Percentiles rank a stretch among this genome's conserved stretches.
Conservation (phyloP, 2,329 filamentous ascomycete genomes). For the Ophiocordyceps camponoti-saundersi region DNA sequence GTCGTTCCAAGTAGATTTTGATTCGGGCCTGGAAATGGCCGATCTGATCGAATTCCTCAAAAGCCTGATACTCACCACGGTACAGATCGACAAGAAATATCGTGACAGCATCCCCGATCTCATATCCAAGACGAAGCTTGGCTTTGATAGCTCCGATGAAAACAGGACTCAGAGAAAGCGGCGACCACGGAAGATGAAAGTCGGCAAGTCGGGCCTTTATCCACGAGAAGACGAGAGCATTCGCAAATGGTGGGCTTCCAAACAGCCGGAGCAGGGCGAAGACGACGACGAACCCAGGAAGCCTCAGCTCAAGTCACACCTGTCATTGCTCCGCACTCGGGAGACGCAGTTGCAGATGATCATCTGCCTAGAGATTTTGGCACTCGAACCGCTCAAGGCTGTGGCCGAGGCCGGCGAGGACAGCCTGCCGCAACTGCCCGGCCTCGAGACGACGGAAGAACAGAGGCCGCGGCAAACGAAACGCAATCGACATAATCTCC, state of each 20-base stretch:
- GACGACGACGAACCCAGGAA: conserved; percentile 11
- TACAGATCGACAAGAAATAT: conserved; percentile 64
- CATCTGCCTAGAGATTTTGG: conserved; percentile 58
- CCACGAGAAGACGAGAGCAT: conserved; percentile 47
- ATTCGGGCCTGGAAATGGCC: conserved; percentile 39
- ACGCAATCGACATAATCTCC: conserved; percentile 44
- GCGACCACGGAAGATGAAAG: conserved; percentile 46
- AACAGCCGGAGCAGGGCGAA: conserved; percentile 35
- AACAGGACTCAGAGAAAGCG: conserved; percentile 23
- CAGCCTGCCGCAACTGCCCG: conserved; percentile 27
- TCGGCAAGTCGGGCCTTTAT: conserved; percentile 53
- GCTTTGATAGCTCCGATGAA: conserved; percentile 38
- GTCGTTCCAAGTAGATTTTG: conserved; percentile 47
- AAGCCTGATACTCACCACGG: conserved; percentile 46
- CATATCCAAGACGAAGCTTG: conserved; percentile 37
- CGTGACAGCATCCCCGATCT: conserved; percentile 50
- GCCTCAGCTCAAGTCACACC: conserved; percentile 39
- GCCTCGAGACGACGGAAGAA: conserved; percentile 15
- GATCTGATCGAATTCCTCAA: conserved; percentile 55
- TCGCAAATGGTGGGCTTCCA: conserved; percentile 51
- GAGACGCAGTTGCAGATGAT: conserved; percentile 74
- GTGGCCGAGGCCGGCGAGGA: conserved; percentile 25
- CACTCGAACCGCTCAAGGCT: conserved; percentile 39
- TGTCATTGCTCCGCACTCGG: conserved; percentile 50
- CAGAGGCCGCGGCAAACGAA: conserved; percentile 28